phyloP scores from a whole-genome alignment of 148 eudicot genomes.

The Rhododendron ovatum region DNA sequence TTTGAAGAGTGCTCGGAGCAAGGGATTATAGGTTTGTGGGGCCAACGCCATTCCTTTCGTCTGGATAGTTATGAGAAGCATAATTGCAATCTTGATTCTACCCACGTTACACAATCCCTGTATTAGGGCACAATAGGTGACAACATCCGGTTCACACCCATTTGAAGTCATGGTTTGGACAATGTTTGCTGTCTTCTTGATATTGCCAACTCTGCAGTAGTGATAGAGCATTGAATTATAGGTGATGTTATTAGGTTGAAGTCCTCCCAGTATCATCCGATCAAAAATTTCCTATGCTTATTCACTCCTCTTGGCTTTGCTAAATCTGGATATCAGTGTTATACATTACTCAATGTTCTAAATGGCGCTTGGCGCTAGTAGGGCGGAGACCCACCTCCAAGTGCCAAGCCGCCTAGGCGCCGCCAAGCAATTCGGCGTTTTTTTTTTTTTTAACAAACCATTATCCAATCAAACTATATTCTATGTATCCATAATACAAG shows the following conservation, averaged over 20 bases:
- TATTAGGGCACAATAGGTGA: constrained; percentile 81
- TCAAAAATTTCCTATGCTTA: constrained; percentile 89
- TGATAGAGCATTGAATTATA: neutral
- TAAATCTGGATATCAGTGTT: neutral
- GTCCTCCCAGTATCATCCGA: constrained; percentile 91
- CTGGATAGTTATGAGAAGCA: constrained; percentile 70
- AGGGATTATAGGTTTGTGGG: constrained; percentile 85
- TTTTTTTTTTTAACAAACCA: too few species aligned
- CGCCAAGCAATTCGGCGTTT: too few species aligned
- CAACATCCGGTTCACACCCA: constrained; percentile 89
- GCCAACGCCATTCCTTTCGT: constrained; percentile 73
- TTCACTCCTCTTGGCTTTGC: neutral
- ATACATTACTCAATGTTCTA: too few species aligned
- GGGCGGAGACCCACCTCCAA: too few species aligned
- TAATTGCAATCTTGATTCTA: constrained; percentile 64
- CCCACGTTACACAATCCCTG: constrained; percentile 84
- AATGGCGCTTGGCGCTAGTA: too few species aligned
- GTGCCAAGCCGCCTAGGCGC: too few species aligned
- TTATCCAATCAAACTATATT: too few species aligned
- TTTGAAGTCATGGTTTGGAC: constrained; percentile 22
- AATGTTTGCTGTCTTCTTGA: neutral
- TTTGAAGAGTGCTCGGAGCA: constrained; percentile 64
- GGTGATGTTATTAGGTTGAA: constrained; percentile 54
- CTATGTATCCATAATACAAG: too few species aligned
- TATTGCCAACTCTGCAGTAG: neutral